Evolutionary conservation across 768 basidiomycete species (phyloP).

Genomic region (Agaricus bisporus): DNA sequence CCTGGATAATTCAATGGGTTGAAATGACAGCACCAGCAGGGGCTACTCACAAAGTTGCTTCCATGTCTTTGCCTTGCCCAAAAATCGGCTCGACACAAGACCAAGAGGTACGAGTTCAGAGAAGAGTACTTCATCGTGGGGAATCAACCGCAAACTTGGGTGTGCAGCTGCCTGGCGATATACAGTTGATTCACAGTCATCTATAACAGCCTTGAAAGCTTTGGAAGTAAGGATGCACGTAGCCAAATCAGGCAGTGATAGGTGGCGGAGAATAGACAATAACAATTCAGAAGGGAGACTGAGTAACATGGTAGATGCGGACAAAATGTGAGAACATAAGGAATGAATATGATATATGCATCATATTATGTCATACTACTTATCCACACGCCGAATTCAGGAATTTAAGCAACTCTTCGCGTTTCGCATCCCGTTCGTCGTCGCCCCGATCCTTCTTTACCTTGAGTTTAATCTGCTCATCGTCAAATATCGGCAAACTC

Average conservation of each 20-base stretch:
- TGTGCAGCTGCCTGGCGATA: conserved; percentile 50
- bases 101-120: neutral
- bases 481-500: neutral
- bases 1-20: conserved; percentile 31
- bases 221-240: conserved; percentile 32
- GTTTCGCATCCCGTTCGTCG: conserved; percentile 50
- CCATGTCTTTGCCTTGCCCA: conserved; percentile 42
- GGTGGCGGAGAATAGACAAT: conserved; percentile 40
- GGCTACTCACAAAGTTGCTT: conserved; percentile 50
- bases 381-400: conserved; percentile 46
- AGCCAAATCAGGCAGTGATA: conserved; percentile 40
- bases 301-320: conserved; percentile 24
- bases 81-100: conserved; percentile 22
- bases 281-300: conserved; percentile 55
- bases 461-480: conserved; percentile 51
- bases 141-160: conserved; percentile 40
- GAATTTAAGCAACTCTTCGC: conserved; percentile 46
- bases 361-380: conserved; percentile 10
- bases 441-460: conserved; percentile 55
- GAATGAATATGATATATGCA: neutral
- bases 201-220: conserved; percentile 41
- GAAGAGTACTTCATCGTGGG: conserved; percentile 8
- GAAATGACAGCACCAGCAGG: conserved; percentile 8
- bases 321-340: neutral
- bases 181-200: conserved; percentile 41